These are phyloP conservation scores for Debaryomycetaceae sp. DNA, from an alignment of 1,139 yeast species.

Conservation along the genomic window DNA sequence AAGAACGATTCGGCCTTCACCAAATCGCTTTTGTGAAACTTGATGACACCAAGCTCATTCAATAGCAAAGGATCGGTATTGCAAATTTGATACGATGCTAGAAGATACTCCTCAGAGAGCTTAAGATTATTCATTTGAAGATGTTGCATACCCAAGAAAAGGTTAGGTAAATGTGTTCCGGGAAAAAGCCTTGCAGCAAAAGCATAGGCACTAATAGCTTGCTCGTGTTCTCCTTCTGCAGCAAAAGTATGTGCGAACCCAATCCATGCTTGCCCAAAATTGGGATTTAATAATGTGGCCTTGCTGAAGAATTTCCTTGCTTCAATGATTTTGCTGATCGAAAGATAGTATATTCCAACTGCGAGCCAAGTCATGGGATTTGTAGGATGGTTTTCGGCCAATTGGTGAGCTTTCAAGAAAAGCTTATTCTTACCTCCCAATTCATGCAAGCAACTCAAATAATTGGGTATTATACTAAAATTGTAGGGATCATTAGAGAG, in stretches of 20 bases:
- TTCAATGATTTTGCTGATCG: conserved; percentile 70
- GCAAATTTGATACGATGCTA: conserved; percentile 73
- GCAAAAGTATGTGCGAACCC: conserved; percentile 99
- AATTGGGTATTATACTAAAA: conserved; percentile 71
- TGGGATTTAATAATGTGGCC: conserved; percentile 85
- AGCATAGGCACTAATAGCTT: conserved; percentile 95
- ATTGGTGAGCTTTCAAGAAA: conserved; percentile 76
- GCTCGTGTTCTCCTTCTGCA: conserved; percentile 97
- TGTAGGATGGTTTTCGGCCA: conserved; percentile 83
- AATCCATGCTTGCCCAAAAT: conserved; percentile 95
- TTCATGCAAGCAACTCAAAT: conserved; percentile 83
- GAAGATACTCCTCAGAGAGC: conserved; percentile 82
- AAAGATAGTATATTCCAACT: conserved; percentile 83
- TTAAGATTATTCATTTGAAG: conserved; percentile 79
- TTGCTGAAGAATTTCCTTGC: conserved; percentile 87
- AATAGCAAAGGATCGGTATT: conserved; percentile 80
- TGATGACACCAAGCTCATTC: conserved; percentile 89
- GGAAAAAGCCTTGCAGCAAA: conserved; percentile 93
- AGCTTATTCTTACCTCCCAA: conserved; percentile 78
- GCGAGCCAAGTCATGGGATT: conserved; percentile 89
- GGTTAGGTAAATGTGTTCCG: conserved; percentile 87
- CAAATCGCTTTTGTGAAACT: conserved; percentile 72
- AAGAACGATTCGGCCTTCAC: conserved; percentile 68
- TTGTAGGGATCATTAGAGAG: conserved; percentile 66
- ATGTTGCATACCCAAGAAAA: conserved; percentile 96